Evolutionary conservation across 2,329 filamentous ascomycete species (phyloP).

Genomic region (Ascochyta viciae-villosae): DNA sequence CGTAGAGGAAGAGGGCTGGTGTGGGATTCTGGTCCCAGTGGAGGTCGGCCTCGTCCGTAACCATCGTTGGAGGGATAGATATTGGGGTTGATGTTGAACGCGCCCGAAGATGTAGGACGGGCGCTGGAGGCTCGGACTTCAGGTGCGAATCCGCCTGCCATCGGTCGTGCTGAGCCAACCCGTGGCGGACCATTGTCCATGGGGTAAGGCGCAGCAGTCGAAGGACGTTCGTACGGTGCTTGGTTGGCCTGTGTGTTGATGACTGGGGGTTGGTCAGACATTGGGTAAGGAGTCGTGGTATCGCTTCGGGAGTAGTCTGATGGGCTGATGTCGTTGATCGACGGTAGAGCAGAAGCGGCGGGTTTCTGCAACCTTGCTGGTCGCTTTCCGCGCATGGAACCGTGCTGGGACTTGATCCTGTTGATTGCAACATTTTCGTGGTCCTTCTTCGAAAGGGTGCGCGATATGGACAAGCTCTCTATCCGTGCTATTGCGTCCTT

Average conservation of each 20-base stretch:
- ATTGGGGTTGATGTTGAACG: slow-evolving; percentile 60
- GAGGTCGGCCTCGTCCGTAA: slow-evolving; percentile 40
- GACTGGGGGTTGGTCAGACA: slow-evolving; percentile 52
- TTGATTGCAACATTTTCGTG: slow-evolving; percentile 91
- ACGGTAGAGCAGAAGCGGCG: slow-evolving; percentile 47
- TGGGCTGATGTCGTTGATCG: slow-evolving; percentile 48
- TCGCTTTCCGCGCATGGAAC: slow-evolving; percentile 58
- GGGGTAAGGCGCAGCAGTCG: slow-evolving; percentile 73
- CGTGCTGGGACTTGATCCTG: slow-evolving; percentile 72
- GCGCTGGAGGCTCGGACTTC: slow-evolving; percentile 59
- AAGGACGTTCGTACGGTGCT: slow-evolving; percentile 50
- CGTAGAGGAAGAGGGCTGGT: slow-evolving; percentile 45
- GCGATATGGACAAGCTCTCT: slow-evolving; percentile 82
- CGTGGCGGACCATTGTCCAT: slow-evolving; percentile 68
- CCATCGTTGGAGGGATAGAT: slow-evolving; percentile 45
- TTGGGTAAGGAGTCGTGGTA: slow-evolving; percentile 53
- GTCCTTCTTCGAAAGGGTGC: slow-evolving; percentile 85
- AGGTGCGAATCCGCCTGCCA: slow-evolving; percentile 52
- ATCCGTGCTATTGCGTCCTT: slow-evolving; percentile 83
- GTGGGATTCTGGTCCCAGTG: slow-evolving; percentile 33
- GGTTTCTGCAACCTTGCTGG: slow-evolving; percentile 54
- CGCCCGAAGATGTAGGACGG: slow-evolving; percentile 55
- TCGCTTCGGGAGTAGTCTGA: slow-evolving; percentile 46
- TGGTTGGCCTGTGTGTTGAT: slow-evolving; percentile 27
- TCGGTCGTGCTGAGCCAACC: slow-evolving; percentile 40